Evolutionary conservation across 768 basidiomycete genomes (phyloP), one percentile per base, ranked within the genome.

Genomic region (Strobilomyces echinocephalus): DNA sequence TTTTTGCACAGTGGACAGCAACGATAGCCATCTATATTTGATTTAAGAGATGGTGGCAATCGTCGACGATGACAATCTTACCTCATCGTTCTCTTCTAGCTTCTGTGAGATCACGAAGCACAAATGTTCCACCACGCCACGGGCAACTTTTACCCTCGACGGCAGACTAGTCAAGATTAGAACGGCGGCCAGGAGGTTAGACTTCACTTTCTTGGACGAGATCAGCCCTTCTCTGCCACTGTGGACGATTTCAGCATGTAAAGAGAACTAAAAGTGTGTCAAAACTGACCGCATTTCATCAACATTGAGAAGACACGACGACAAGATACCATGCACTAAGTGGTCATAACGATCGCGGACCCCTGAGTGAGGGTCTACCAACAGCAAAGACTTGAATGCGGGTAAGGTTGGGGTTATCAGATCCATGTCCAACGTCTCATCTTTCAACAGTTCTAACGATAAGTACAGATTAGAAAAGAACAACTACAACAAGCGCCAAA

Each of bases 1-100:
- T 95, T 64, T 88, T 90, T 2, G 88, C 83, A 62, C 95, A 97
- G 61, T 98, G 92, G 2, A 87, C 82, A 2, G 94, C 93, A 3
- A 89, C 90, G n/a, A 91, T 67, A 2, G 88, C 83, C 38, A 84
- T 74, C 91, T 97, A 53, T 28, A 28, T 40, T 20, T 8, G 40
- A 35, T 55, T 53, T 58, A 24, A 28, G 39, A 33, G 2, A 35
- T 40, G 20, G 42, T 21, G 26, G 38, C 11, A 34, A 59, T 41
- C 8, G 16, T n/a, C n/a, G 28, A n/a, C 8, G 9, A 42, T 16
- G 24, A 61, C 72, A 24, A 43, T 20, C 60, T 58, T 60, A 91
- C 91, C 60, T 93, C 89, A 60, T 82, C 74, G 0, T 70, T 73
- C 35, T 86, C 88, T 16, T 83, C 68, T 5, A 95, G 74, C 56